Percentiles rank a stretch among this genome's conserved stretches.
phyloP scores from a whole-genome alignment of 768 basidiomycete species.

The Suillus plorans region DNA sequence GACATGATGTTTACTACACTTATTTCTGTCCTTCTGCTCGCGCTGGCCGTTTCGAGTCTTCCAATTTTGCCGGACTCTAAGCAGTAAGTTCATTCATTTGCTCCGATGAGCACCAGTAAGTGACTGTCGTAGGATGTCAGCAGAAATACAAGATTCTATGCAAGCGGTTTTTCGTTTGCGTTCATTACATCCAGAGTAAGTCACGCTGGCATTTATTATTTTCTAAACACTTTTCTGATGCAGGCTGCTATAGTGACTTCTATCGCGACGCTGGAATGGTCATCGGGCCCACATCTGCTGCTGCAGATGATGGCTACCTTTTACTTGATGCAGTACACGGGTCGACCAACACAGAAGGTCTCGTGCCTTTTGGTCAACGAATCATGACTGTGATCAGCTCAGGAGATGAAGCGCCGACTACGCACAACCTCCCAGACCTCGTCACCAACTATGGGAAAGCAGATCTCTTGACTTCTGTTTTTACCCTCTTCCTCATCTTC shows the following conservation, averaged over 20 bases:
- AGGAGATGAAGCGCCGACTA: not conserved
- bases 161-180: not conserved
- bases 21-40: conserved; percentile 39
- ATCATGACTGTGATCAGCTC: not conserved
- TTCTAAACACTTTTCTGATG: not conserved
- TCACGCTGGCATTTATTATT: not conserved
- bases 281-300: not conserved
- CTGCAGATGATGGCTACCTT: not conserved
- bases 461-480: not conserved
- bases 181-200: not conserved
- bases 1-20: conserved; percentile 39
- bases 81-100: conserved; percentile 27
- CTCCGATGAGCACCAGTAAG: not conserved
- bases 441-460: not conserved
- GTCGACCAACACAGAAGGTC: not conserved
- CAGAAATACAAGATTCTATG: not conserved
- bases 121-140: not conserved
- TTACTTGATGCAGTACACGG: not conserved
- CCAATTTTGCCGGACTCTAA: conserved; percentile 32
- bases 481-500: conserved; percentile 18
- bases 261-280: not conserved
- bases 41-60: conserved; percentile 44
- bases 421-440: not conserved
- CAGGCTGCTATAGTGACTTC: not conserved
- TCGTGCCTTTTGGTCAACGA: not conserved